Conservation (phyloP, 192 early-diverging fungal genomes). For the Jimgerdemannia lactiflua region DNA sequence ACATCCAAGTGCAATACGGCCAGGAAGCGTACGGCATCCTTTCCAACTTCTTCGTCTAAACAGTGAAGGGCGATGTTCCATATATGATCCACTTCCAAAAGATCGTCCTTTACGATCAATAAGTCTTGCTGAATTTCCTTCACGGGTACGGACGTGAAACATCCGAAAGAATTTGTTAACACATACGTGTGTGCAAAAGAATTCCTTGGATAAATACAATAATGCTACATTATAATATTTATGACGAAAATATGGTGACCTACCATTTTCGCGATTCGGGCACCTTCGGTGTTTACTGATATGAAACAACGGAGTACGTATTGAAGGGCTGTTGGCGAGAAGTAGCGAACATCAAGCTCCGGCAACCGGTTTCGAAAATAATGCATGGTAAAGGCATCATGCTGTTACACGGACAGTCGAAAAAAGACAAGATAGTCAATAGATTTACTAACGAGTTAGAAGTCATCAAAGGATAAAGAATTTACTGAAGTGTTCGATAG, state of each 20-base stretch:
- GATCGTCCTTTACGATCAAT: constrained; percentile 25
- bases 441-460: not conserved
- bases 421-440: not conserved
- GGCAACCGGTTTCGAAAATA: constrained; percentile 33
- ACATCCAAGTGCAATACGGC: constrained; percentile 26
- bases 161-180: too few species aligned
- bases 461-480: not conserved
- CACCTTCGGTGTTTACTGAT: constrained; percentile 30
- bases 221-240: too few species aligned
- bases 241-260: not conserved
- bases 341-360: constrained; percentile 27
- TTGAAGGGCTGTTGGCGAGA: constrained; percentile 33
- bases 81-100: constrained; percentile 39
- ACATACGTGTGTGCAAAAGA: too few species aligned
- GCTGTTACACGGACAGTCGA: constrained; percentile 17
- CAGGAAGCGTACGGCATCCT: constrained; percentile 31
- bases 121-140: constrained; percentile 2
- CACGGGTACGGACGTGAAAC: not conserved
- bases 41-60: constrained; percentile 27
- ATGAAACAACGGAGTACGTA: constrained; percentile 38
- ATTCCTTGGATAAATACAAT: too few species aligned
- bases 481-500: too few species aligned
- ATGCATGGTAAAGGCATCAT: constrained; percentile 31
- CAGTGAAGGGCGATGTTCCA: constrained; percentile 43
- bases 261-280: constrained; percentile 21